A percentile compares a stretch with the other conserved stretches of the same genome.
These are phyloP conservation scores for Fraxinus americana DNA, from an alignment of 257 asterid species.

Conservation along the genomic window DNA sequence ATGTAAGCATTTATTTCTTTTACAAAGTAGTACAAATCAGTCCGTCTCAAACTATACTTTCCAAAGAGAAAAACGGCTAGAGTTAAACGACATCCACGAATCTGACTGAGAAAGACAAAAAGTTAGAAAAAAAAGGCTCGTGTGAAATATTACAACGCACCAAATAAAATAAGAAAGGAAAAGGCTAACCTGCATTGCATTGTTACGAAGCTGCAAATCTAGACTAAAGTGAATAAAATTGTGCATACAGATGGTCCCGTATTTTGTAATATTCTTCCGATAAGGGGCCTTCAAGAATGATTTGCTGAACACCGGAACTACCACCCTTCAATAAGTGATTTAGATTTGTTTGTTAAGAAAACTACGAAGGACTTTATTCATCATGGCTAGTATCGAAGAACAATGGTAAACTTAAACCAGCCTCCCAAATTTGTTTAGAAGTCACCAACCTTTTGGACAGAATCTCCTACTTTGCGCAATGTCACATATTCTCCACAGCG, in stretches of 20 bases:
- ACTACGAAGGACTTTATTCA: not conserved
- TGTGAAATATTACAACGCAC: not conserved
- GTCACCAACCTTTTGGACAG: slow-evolving; percentile 79
- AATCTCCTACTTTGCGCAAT: slow-evolving; percentile 91
- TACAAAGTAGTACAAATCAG: not conserved
- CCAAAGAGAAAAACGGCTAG: not conserved
- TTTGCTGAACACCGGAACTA: slow-evolving; percentile 74
- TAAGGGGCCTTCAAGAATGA: slow-evolving; percentile 93
- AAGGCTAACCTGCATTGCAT: not conserved
- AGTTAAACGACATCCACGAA: not conserved
- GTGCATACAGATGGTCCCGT: slow-evolving; percentile 80
- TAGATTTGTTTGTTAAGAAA: not conserved
- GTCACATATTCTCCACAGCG: slow-evolving; percentile 95
- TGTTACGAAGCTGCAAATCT: not conserved
- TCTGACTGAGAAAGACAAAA: not conserved
- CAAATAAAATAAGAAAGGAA: not conserved
- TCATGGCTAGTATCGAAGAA: slow-evolving; percentile 12
- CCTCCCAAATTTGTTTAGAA: slow-evolving; percentile 3
- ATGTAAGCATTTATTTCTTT: not conserved
- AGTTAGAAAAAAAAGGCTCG: not conserved
- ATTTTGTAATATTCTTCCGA: slow-evolving; percentile 88
- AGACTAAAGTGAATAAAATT: slow-evolving; percentile 72
- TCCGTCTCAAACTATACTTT: not conserved
- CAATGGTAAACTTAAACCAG: slow-evolving; percentile 3
- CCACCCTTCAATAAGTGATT: slow-evolving; percentile 56